Base-by-base conservation (phyloP, 2,329 filamentous ascomycete species). In the Pyrenophora seminiperda region DNA sequence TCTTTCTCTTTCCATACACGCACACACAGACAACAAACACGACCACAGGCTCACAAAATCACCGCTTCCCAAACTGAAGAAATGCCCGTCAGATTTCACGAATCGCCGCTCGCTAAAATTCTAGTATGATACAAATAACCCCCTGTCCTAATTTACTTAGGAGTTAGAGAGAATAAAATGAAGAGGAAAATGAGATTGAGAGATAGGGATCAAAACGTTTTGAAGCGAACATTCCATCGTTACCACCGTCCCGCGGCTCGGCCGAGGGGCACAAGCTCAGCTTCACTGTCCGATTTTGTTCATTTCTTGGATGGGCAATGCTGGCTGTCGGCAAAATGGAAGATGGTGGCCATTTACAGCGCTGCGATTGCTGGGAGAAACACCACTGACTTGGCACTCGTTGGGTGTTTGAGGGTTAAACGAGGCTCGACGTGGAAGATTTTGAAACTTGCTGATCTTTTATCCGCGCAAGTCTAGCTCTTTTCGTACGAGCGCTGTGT, bases 401-500 rank as follows among this genome's bases (percentile, higher is more conserved):
- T 46, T 4, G 20, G 4, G 13, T 34, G 22, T 50, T 40, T 17
- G 47, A 46, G 41, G 24, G 41, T 34, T 7, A 22, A 7, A 22
- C 30, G 41, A 50, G 47, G 36, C 47, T 47, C 42, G 42, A 41
- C 34, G 18, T 41, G 31, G 9, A 10, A 2, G 29, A 22, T 18
- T 37, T 47, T 14, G 7, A 27, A 27, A 27, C 14, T 40, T 50
- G 42, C 14, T 27, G 15, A 27, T 19, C 30, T 6, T 36, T 29
- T 20, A 14, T 5, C 19, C 9, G 31, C 19, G 24, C 24, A 27
- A 27, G 32, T 29, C 59, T 63, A 64, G 52, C 62, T 63, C 56
- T 68, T 68, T 30, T 67, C 64, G 20, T 53, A 61, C 20, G 51
- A 52, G 19, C 65, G 62, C 37, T 61, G 62, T 32, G 54, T 50